These are phyloP conservation scores for Pseudodiploospora longispora DNA, from an alignment of 2,329 filamentous ascomycete genomes.

Conservation along the genomic window DNA sequence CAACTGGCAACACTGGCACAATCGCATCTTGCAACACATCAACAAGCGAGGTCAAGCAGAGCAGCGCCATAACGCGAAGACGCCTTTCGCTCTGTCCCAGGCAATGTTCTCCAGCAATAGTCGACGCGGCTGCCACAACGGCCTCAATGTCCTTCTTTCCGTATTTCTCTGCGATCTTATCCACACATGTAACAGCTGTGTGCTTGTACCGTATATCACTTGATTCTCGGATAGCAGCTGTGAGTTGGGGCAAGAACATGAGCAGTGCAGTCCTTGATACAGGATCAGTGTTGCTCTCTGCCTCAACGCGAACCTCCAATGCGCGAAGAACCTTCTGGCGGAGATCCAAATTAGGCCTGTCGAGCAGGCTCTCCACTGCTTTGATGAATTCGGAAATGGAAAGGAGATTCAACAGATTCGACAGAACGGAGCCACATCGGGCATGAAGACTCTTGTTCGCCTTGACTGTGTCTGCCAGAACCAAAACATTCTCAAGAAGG, in stretches of 20 bases:
- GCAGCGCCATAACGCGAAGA: conserved; percentile 72
- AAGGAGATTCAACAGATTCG: conserved; percentile 73
- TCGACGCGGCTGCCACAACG: conserved; percentile 65
- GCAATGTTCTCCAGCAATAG: conserved; percentile 68
- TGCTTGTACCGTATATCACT: conserved; percentile 70
- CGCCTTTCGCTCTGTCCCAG: conserved; percentile 65
- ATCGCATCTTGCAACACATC: conserved; percentile 82
- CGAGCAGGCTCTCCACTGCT: conserved; percentile 73
- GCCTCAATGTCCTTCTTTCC: conserved; percentile 81
- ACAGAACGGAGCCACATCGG: conserved; percentile 62
- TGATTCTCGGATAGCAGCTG: conserved; percentile 65
- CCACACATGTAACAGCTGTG: conserved; percentile 80
- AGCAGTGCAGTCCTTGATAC: conserved; percentile 64
- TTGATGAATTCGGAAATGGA: conserved; percentile 85
- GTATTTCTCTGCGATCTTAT: conserved; percentile 90
- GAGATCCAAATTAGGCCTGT: conserved; percentile 64
- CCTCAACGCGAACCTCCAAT: conserved; percentile 69
- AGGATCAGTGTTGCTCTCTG: conserved; percentile 61
- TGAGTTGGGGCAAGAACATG: conserved; percentile 71
- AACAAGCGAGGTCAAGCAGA: conserved; percentile 82
- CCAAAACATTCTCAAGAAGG: conserved; percentile 57
- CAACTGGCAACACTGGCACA: conserved; percentile 70
- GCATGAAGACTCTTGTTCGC: conserved; percentile 45
- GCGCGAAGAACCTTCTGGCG: conserved; percentile 74
- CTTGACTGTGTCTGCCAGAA: conserved; percentile 58